Base-by-base conservation (phyloP, 2,329 filamentous ascomycete species). In the Thelonectria rubi region DNA sequence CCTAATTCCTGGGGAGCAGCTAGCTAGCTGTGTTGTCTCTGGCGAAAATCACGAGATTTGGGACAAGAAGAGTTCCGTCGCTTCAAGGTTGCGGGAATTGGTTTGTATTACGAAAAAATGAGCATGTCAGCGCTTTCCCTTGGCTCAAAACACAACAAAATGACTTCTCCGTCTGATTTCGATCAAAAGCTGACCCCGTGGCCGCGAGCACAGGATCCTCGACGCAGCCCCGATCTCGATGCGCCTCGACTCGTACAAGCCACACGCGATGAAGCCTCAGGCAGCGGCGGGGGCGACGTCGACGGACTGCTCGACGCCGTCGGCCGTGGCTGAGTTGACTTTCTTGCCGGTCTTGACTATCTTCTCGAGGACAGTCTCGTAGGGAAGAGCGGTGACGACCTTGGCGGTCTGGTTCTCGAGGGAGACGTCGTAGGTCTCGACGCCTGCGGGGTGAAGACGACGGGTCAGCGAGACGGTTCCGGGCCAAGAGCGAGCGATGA, bases 291-390 rank as follows among this genome's bases (percentile, higher is more conserved):
- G 69, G 26, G 26, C 26, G 26, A 85, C 71, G 72, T 82, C 81
- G 64, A 87, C 76, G 63, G 83, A 83, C 76, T 80, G 79, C 59
- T 76, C 75, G 62, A 85, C 82, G 56, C 91, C 91, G 74, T 94
- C 90, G 21, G 85, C 89, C 81, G 88, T 86, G 69, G 85, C 91
- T 26, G 84, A 88, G 79, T 91, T 96, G 76, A 97, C 89, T 74
- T 90, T 91, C 87, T 97, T 97, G 74, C 94, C 94, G 12, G 94
- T 97, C 88, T 97, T 97, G 85, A 91, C 89, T 78, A 97, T 97
- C 77, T 92, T 96, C 75, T 86, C 84, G 63, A 97, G 87, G 61
- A 97, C 92, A 50, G 88, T 92, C 68, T 92, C 88, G 82, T 94
- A 97, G 60, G 86, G 82, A 65, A 96, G 84, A 57, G 79, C 82